Base-by-base conservation (phyloP, 2,329 filamentous ascomycete genomes). In the Nothophaeocryptopus gaeumannii region DNA sequence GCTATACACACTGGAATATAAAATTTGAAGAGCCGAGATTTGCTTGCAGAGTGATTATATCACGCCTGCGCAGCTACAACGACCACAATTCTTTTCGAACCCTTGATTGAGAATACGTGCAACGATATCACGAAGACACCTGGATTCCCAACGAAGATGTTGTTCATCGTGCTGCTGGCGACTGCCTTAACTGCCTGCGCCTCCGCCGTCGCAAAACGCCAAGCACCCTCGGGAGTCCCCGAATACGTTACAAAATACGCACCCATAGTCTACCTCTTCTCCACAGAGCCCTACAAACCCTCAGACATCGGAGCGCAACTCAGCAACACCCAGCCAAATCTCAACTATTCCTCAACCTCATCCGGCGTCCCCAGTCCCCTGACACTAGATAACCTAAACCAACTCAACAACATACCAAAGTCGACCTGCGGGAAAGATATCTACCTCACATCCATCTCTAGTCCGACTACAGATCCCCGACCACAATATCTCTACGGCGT, bases 401-500 rank as follows among this genome's bases (percentile, higher is more conserved):
- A 64, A n/a, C 67, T 77, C 16, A 71, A 72, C 55, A 50, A 39
- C 16, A 62, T 69, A 16, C 65, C 76, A 12, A 69, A 71, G 54
- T 53, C 46, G 12, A 61, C 67, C 20, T 62, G 59, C 14, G 68
- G 63, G 16, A 38, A 45, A 15, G 54, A 61, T 32, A 57, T 74
- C n/a, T 76, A 70, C 52, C 67, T 77, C 7, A 76, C 74, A 0
- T 74, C 73, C 30, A 71, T 67, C 32, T 66, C 72, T 45, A 68
- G 75, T 51, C 45, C 59, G 29, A 59, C 55, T 2, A 58, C 47
- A 8, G 30, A 47, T 16, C 51, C 58, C 5, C 70, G 70, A 29
- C 74, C 74, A 1, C 41, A 51, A 12, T 77, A 73, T 70, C 63
- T 76, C 37, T 65, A 72, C 29, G 84, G 83, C 14, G 74, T 78